These are phyloP conservation scores for Xylaria intraflava DNA, from an alignment of 495 filamentous ascomycete genomes.

Conservation along the genomic window DNA sequence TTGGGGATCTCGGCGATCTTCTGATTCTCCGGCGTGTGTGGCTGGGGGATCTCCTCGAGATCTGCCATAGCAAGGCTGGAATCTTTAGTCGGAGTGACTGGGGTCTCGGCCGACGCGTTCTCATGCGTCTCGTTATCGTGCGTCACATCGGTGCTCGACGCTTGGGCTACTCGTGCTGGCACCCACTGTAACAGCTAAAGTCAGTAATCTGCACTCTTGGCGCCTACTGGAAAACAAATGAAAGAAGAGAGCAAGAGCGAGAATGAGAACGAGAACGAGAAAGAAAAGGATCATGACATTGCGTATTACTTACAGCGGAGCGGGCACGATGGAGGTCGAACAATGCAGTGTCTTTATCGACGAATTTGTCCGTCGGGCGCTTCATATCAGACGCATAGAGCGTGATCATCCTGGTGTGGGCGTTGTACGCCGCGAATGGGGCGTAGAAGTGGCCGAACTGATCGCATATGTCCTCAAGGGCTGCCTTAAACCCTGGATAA, in stretches of 20 bases:
- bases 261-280: not conserved
- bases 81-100: not conserved
- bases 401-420: slow-evolving; percentile 9
- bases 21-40: not conserved
- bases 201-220: not conserved
- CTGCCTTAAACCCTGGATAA: slow-evolving; percentile 19
- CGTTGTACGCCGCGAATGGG: slow-evolving; percentile 18
- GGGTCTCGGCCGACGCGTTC: not conserved
- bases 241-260: not conserved
- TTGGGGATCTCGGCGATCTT: not conserved
- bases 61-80: not conserved
- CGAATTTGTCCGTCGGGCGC: not conserved
- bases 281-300: not conserved
- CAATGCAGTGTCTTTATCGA: slow-evolving; percentile 3
- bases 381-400: slow-evolving; percentile 15
- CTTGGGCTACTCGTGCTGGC: not conserved
- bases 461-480: slow-evolving; percentile 15
- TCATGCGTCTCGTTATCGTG: not conserved
- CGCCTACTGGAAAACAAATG: no score
- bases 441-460: slow-evolving; percentile 20
- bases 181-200: not conserved
- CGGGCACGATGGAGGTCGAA: slow-evolving; percentile 3
- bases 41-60: not conserved
- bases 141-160: not conserved
- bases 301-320: slow-evolving; percentile 5